Percentiles rank a stretch among this genome's conserved stretches.
phyloP scores from a whole-genome alignment of 2,329 filamentous ascomycete genomes.

The Fusarium oligoseptatum region DNA sequence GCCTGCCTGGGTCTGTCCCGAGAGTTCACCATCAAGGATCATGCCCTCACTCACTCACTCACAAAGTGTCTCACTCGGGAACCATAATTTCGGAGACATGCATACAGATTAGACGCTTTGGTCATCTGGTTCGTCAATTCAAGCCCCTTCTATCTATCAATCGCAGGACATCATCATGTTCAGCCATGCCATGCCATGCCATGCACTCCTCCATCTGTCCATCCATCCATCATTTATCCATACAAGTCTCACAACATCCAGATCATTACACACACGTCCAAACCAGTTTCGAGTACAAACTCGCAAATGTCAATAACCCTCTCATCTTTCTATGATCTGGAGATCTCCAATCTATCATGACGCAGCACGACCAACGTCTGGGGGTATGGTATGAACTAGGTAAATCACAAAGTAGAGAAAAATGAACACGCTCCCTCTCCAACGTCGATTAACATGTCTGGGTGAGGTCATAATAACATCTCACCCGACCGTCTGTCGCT shows the following conservation, averaged over 20 bases:
- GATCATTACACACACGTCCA: background rate
- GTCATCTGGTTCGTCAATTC: slow-evolving; percentile 17
- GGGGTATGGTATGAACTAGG: slow-evolving; percentile 33
- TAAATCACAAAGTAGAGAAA: slow-evolving; percentile 3
- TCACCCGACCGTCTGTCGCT: background rate
- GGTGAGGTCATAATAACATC: background rate
- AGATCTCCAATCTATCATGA: slow-evolving; percentile 42
- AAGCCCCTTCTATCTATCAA: slow-evolving; percentile 26
- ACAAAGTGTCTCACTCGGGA: background rate
- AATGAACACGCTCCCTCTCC: background rate
- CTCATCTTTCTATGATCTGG: slow-evolving; percentile 29
- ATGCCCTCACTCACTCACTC: background rate
- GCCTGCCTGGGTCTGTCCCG: too few species aligned
- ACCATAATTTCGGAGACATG: background rate
- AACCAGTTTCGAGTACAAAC: slow-evolving; percentile 5
- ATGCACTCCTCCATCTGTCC: background rate
- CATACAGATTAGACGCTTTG: background rate
- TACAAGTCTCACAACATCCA: background rate
- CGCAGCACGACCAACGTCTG: slow-evolving; percentile 22
- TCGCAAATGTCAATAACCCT: background rate
- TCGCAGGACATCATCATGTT: slow-evolving; percentile 24
- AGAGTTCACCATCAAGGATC: background rate
- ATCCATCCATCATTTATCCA: background rate
- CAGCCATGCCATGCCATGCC: slow-evolving; percentile 8
- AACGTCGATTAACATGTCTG: slow-evolving; percentile 1